Percentiles rank a stretch among this genome's conserved stretches.
Conservation (phyloP, 2,329 filamentous ascomycete genomes). For the Acephala macrosclerotiorum region DNA sequence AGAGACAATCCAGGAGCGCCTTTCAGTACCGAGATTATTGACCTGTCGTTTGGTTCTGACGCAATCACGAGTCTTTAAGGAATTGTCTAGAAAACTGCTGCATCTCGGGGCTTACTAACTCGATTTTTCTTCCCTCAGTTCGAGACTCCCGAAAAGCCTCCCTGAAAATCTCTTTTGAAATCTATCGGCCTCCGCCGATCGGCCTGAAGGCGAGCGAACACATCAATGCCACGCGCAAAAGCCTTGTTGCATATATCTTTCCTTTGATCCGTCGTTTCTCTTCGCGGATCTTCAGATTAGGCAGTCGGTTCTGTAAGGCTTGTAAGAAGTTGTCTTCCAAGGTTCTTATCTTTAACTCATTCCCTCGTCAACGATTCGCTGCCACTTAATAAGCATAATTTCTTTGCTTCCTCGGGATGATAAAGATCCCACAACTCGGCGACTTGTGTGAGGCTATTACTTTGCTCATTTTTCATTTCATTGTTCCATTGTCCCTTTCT, state of each 20-base stretch:
- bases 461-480: background rate
- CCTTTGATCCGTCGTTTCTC: background rate
- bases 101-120: background rate
- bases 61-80: conserved; percentile 4
- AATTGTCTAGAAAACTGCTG: background rate
- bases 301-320: background rate
- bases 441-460: background rate
- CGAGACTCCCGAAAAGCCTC: background rate
- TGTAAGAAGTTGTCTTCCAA: background rate
- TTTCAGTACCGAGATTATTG: background rate
- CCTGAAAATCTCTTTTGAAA: background rate
- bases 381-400: background rate
- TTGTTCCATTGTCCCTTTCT: background rate
- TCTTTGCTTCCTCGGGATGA: background rate
- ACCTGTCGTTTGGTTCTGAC: conserved; percentile 1
- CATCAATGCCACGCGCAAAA: background rate
- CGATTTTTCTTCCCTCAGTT: background rate
- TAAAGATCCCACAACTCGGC: conserved; percentile 3
- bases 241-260: background rate
- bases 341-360: background rate
- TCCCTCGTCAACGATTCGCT: background rate
- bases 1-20: background rate
- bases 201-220: background rate
- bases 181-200: conserved; percentile 9
- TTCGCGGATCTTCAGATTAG: conserved; percentile 2